Base-by-base conservation (phyloP, 1,284 basidiomycete species). In the Malassezia obtusa region DNA sequence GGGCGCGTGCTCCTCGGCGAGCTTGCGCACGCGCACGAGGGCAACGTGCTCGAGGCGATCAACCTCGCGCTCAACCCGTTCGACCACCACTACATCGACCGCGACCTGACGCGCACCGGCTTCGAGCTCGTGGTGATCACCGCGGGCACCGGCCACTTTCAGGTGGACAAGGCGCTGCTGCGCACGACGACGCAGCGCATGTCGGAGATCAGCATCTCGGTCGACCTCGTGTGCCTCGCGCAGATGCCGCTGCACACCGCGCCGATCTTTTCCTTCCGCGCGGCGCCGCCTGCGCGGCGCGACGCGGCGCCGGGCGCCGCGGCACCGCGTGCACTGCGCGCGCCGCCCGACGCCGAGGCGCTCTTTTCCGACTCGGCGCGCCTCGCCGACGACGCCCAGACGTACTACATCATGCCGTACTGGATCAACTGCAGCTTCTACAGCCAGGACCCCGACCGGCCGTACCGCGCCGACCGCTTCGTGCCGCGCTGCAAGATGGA, bases 51-150 rank as follows among this genome's bases (percentile, higher is more conserved):
- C 8, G 92, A 98, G 75, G 89, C 90, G 1, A 80, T 96, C 62
- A 96, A 96, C 66, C 80, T 98, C 48, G 87, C 84, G 1, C 80
- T 96, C 17, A 94, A 92, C 68, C 88, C 91, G 0, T 86, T 86
- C 22, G 91, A 98, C 76, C 86, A 86, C 22, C 89, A 95, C 73
- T 95, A 92, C 73, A 85, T 98, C 62, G 92, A 98, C 72, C 85
- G 92, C 22, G 94, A 94, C 41, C 78, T 98, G 5, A 88, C 86
- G 8, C 79, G 90, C n/a, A 96, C 92, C 0, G 94, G 92, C 24
- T 77, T 86, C 1, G 83, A 84, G 9, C 85, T 87, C 12, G 82
- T 91, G 36, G 75, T 98, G 46, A 82, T 98, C 58, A 92, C 90
- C 0, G 89, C 91, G 0, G 94, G 94, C 1, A 91, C 90, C 2